phyloP scores from a whole-genome alignment of 371 early-diverging fungal genomes.

The Entomophthora muscae region DNA sequence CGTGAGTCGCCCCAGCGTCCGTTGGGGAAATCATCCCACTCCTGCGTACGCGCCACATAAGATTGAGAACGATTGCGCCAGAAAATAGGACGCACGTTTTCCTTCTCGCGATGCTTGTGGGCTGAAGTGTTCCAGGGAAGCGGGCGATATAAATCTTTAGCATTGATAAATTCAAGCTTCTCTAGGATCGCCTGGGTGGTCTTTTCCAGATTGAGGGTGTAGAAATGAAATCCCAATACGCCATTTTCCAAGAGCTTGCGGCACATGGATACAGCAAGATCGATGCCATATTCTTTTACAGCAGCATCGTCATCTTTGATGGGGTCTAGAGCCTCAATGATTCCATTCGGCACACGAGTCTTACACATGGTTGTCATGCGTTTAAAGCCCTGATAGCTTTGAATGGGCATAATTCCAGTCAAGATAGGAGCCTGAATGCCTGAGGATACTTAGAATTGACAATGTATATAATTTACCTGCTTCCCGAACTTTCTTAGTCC shows the following conservation, averaged over 20 bases:
- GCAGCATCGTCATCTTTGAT: constrained; percentile 86
- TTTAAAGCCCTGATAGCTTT: constrained; percentile 62
- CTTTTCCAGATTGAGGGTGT: constrained; percentile 72
- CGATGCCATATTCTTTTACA: constrained; percentile 71
- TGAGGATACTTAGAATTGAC: neutral
- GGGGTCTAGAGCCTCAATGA: constrained; percentile 51
- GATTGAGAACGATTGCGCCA: constrained; percentile 88
- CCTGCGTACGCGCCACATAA: constrained; percentile 82
- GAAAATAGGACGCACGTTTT: constrained; percentile 92
- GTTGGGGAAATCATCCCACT: constrained; percentile 97
- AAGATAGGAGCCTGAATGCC: constrained; percentile 66
- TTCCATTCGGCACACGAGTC: constrained; percentile 50
- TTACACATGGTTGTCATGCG: constrained; percentile 61
- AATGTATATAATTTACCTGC: constrained; percentile 16
- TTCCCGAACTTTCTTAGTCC: constrained; percentile 47
- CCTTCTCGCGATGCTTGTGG: constrained; percentile 63
- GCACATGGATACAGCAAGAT: constrained; percentile 55
- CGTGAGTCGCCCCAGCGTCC: constrained; percentile 96
- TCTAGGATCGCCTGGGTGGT: constrained; percentile 60
- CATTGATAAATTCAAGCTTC: constrained; percentile 49
- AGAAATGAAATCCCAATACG: constrained; percentile 45
- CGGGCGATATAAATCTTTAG: constrained; percentile 58
- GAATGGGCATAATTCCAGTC: constrained; percentile 84
- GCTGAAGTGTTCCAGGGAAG: constrained; percentile 76
- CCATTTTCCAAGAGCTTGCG: constrained; percentile 39